Evolutionary conservation across 2,329 filamentous ascomycete genomes (phyloP), one percentile per base, ranked within the genome.

Genomic region (Aureobasidium sp.): DNA sequence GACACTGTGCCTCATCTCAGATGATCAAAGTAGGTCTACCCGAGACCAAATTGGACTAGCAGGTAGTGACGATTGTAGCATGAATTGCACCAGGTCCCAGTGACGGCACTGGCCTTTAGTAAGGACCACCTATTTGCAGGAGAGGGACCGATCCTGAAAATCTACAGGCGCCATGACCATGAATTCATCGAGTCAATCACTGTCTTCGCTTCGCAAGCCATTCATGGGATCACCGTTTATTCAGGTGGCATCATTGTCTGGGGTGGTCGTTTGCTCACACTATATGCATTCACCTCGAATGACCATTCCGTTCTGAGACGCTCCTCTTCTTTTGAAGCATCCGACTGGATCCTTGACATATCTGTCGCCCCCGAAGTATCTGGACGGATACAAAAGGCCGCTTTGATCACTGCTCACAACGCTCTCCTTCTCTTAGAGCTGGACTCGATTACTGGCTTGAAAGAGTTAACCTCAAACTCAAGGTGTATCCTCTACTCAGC

Each of bases 401-500:
- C 85, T 17, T 74, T 94, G 12, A 79, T 95, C 17, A 96, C 92
- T 1, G 91, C 93, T 1, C 92, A 97, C 74, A 97, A 97, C 78
- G 87, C 90, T 55, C 79, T 95, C 5, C 73, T 90, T 7, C 69
- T 65, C 1, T 41, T 65, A 15, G 32, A 63, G 9, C 4, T 59
- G 17, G 24, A 73, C 17, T 63, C 70, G 29, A 63, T 69, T 7
- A 68, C 70, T 0, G 64, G 77, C 1, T 75, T 87, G 15, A 79
- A 80, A 5, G 76, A 78, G 39, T 51, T 61, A 20, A 66, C 64
- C 5, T 63, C 64, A 5, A 64, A 87, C 17, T 88, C 92, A 8
- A 84, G 89, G 47, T 93, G 92, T 1, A 92, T 96, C 61, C 81
- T 99, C 8, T 99, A 96, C 74, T 90, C 91, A 17, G 93, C 92